These are phyloP conservation scores for Panus rudis DNA, from an alignment of 768 basidiomycete species.

Conservation along the genomic window DNA sequence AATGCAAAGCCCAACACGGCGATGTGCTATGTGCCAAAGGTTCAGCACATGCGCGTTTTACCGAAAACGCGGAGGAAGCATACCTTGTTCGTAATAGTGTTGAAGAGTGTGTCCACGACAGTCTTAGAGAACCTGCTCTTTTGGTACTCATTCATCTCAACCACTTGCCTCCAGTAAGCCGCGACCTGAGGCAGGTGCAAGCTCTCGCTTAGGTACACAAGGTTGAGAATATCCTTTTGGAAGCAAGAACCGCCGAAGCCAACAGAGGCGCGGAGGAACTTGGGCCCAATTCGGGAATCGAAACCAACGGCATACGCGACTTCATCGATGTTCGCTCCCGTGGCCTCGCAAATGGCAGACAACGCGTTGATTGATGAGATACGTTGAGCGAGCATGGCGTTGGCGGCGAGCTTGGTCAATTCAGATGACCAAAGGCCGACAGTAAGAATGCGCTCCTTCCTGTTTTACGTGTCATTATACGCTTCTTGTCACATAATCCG, in stretches of 20 bases:
- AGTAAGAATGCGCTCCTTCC: conserved; percentile 73
- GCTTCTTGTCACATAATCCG: conserved; percentile 2
- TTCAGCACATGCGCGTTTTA: neutral
- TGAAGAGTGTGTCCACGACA: conserved; percentile 97
- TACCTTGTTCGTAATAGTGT: conserved; percentile 94
- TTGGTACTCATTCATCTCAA: conserved; percentile 98
- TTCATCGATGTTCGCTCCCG: conserved; percentile 98
- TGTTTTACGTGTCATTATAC: conserved; percentile 22
- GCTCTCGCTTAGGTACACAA: conserved; percentile 95
- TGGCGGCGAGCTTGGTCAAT: conserved; percentile 96
- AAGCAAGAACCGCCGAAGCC: conserved; percentile 99
- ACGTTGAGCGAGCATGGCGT: conserved; percentile 98
- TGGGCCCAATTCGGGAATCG: conserved; percentile 88
- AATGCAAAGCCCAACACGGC: conserved; percentile 98
- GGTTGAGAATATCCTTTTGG: conserved; percentile 99
- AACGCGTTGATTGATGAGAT: conserved; percentile 98
- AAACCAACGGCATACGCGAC: conserved; percentile 91
- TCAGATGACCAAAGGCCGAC: conserved; percentile 99
- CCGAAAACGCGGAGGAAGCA: conserved; percentile 10
- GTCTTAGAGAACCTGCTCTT: conserved; percentile 93
- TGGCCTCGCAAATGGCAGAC: conserved; percentile 97
- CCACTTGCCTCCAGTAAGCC: conserved; percentile 95
- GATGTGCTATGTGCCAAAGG: conserved; percentile 50
- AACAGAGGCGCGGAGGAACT: conserved; percentile 92
- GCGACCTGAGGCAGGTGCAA: conserved; percentile 95